These are phyloP conservation scores for Albizia julibrissin DNA, from an alignment of 306 rosid species.

Conservation along the genomic window DNA sequence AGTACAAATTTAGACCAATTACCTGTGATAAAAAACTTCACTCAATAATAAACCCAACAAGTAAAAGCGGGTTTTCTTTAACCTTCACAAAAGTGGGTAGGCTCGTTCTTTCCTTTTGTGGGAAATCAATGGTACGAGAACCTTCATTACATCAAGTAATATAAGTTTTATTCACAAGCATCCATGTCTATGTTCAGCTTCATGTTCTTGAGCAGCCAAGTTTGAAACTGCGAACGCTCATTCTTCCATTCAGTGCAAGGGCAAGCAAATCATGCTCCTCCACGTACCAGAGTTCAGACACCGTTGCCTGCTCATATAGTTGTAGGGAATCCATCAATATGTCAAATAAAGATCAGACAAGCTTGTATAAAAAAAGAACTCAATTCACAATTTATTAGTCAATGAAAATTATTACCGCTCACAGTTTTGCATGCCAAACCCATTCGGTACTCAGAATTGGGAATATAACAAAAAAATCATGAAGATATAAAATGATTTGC, in stretches of 20 bases:
- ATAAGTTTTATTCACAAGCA: neutral
- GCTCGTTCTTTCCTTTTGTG: neutral
- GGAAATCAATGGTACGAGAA: neutral
- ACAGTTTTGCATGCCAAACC: neutral
- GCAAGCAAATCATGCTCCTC: constrained; percentile 94
- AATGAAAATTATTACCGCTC: neutral
- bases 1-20: no score
- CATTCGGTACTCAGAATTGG: neutral
- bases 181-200: constrained; percentile 19
- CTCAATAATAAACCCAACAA: neutral
- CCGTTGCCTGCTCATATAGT: constrained; percentile 60
- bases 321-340: constrained; percentile 15
- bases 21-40: neutral
- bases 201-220: constrained; percentile 65
- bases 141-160: neutral
- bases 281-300: constrained; percentile 93
- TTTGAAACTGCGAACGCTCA: constrained; percentile 65
- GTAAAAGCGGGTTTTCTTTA: neutral
- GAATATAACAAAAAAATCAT: neutral
- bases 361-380: neutral
- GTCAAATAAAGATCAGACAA: constrained; percentile 11
- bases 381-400: neutral
- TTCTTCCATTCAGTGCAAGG: constrained; percentile 90
- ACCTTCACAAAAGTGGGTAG: neutral
- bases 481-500: neutral